Base-by-base conservation (phyloP, 2,329 filamentous ascomycete species). In the Phoma sp. region DNA sequence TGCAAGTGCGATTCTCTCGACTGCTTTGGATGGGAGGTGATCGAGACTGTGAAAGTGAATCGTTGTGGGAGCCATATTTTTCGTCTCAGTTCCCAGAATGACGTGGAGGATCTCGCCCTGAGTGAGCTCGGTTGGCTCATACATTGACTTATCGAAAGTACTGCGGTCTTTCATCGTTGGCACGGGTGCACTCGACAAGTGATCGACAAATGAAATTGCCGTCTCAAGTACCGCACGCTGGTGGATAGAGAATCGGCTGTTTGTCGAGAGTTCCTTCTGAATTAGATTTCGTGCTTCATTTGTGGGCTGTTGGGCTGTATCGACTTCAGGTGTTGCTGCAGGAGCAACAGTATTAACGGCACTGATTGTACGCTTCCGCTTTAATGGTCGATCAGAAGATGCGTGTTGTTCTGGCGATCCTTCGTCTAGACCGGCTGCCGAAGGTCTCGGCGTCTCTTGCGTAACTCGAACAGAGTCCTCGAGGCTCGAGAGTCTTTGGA, bases 141-240 rank as follows among this genome's bases (percentile, higher is more conserved):
- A 60, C 58, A 64, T 61, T 7, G 60, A 63, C 49, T 61, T 63
- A 23, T 66, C 57, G 42, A 67, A 69, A 5, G 62, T 64, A 42
- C 64, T 65, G 15, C 62, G 59, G 18, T 72, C 67, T 15, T 52
- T 62, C 42, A 59, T 59, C 5, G 53, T 49, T 6, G 66, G 61
- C 2, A 57, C 60, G 14, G 65, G 64, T 7, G 61, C 61, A 21
- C 65, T 62, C 0, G 67, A 67, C 9, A 72, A 33, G 15, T 71
- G 65, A 39, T 71, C 69, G 17, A 71, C 66, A 30, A 72, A 70
- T 0, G 66, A 61, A 10, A 71, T 64, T 5, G 68, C 69, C 0
- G 60, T 67, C 42, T 72, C 65, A 17, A 72, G 61, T n/a, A 68
- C 64, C n/a, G 47, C 64, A 23, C 65, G 62, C 45, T 72, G 68